Base-by-base conservation (phyloP, 2,329 filamentous ascomycete genomes). In the Apiospora phragmitis region DNA sequence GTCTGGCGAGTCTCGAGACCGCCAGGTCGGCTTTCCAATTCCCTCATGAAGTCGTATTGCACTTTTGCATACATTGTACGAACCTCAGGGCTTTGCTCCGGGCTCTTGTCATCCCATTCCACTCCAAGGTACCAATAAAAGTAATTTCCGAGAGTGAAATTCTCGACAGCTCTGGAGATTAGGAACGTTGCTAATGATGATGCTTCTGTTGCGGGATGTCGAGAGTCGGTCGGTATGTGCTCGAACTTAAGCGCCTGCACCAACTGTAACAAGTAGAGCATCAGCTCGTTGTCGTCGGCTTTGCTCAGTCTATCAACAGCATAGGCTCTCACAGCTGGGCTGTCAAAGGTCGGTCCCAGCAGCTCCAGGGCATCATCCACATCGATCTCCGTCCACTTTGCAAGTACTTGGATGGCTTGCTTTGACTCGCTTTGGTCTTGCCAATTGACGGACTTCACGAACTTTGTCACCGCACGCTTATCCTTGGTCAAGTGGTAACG, bases 121-220 rank as follows among this genome's bases (percentile, higher is more conserved):
- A 99, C 96, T 91, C 98, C 98, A 2, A 99, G 87, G 80, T 98
- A 99, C 96, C 96, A 99, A 80, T 98, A 94, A 69, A 99, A 90
- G 82, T 97, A 97, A 79, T 97, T 99, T 41, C 95, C 96, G 1
- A 99, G 87, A 71, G 93, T 92, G 77, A 98, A 93, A 78, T 97
- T 98, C 72, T 92, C 90, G 18, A 93, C 92, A 4, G 96, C 97
- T 45, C 96, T 90, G 1, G 93, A 90, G 70, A 99, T 96, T 3
- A 99, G 86, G 78, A 99, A 99, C 32, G 89, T 90, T 2, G 95
- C 95, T 7, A 99, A 85, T 0, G 95, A 97, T 0, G 95, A 97
- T 85, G 55, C 87, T 85, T 73, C 94, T 89, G 71, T 89, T 84
- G 66, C 85, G 68, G 91, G 89, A 42, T 89, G 86, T n/a, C 88